Evolutionary conservation across 352 stramenopile species (phyloP).

Genomic region (Blastocystis sp.): DNA sequence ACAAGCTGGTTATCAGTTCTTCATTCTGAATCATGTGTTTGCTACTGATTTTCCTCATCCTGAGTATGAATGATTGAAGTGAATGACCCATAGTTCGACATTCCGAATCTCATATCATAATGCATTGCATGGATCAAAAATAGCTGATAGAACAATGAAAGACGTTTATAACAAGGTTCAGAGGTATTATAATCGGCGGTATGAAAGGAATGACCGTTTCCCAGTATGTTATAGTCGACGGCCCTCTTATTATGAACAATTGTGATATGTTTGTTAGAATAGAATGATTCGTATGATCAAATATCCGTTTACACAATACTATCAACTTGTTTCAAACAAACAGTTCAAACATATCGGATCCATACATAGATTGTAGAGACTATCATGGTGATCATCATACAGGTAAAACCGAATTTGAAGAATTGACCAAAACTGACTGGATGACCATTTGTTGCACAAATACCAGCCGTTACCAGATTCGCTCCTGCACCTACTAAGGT

Average conservation of each 20-base stretch:
- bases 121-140: background rate
- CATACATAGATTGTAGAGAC: constrained; percentile 45
- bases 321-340: constrained; percentile 56
- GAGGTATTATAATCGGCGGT: background rate
- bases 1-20: background rate
- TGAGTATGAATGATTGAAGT: background rate
- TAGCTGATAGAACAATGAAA: background rate
- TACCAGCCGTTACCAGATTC: constrained; percentile 69
- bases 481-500: constrained; percentile 68
- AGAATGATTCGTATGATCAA: too few species aligned
- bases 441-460: constrained; percentile 50
- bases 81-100: background rate
- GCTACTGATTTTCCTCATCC: constrained; percentile 48
- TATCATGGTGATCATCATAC: constrained; percentile 50
- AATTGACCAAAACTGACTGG: constrained; percentile 38
- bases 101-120: constrained; percentile 5
- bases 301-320: too few species aligned
- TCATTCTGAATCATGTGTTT: constrained; percentile 44
- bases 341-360: constrained; percentile 1
- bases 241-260: constrained; percentile 36
- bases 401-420: constrained; percentile 56
- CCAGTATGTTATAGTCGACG: constrained; percentile 21
- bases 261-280: constrained; percentile 29
- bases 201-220: background rate
- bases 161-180: background rate